These are phyloP conservation scores for Iodosphaeria phyllophila DNA, from an alignment of 2,329 filamentous ascomycete genomes.

Conservation along the genomic window DNA sequence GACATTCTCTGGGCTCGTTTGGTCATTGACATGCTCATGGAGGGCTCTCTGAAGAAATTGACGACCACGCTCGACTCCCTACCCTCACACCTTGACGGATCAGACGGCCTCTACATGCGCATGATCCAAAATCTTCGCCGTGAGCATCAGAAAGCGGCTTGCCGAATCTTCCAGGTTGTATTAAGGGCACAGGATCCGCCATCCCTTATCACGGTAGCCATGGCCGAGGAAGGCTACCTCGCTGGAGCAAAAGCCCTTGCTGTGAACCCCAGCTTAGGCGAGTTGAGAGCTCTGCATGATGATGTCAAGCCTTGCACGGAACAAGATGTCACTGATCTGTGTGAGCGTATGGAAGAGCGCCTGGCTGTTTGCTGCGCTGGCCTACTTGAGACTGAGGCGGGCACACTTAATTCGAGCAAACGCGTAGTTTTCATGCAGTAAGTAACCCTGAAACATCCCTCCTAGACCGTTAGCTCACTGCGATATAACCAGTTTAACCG, in stretches of 20 bases:
- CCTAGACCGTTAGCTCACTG: constrained; percentile 6
- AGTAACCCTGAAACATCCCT: too few relatives aligned
- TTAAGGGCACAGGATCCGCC: constrained; percentile 13
- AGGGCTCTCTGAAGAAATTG: constrained; percentile 11
- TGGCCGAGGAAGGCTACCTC: constrained; percentile 11
- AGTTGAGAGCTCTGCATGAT: background rate
- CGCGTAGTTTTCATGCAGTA: constrained; percentile 11
- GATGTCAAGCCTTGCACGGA: constrained; percentile 7
- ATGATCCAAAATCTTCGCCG: constrained; percentile 12
- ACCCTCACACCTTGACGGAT: constrained; percentile 12
- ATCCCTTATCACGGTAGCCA: constrained; percentile 12
- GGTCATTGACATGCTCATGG: constrained; percentile 1
- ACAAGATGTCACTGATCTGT: constrained; percentile 7
- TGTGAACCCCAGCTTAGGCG: background rate
- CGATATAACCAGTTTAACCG: too few relatives aligned
- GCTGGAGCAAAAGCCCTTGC: constrained; percentile 6
- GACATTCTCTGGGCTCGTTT: constrained; percentile 2
- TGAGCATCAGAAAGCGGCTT: constrained; percentile 10
- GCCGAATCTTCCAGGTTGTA: constrained; percentile 13
- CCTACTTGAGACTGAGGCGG: constrained; percentile 11
- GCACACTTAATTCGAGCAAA: constrained; percentile 6
- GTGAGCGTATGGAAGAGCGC: constrained; percentile 10
- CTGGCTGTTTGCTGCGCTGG: constrained; percentile 9
- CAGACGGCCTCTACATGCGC: constrained; percentile 14
- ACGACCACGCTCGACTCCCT: constrained; percentile 11